Evolutionary conservation across 306 rosid genomes (phyloP), one percentile per base, ranked within the genome.

Genomic region (Vigna reflexopilosa): DNA sequence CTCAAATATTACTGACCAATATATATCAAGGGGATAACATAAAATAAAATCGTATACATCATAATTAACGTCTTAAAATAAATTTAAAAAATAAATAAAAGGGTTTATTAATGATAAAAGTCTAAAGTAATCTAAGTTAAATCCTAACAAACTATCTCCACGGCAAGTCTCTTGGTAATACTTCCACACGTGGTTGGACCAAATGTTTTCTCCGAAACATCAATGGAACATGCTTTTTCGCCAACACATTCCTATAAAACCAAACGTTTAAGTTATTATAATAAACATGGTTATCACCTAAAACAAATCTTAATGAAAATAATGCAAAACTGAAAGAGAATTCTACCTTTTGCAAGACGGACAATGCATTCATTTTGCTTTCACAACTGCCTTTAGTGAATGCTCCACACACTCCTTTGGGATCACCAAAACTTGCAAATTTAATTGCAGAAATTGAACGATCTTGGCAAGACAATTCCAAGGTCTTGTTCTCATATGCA

Each of bases 381-480:
- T 86, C 87, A 11, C 91, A 90, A 0, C 2, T 80, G 8, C 91
- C 87, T 36, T 81, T 80, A 0, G 11, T 10, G 74, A 86, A 90
- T 15, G 83, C 54, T 44, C 92, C 92, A 71, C 91, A 85, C 0
- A 26, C 11, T 0, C 92, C 95, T 66, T 56, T 16, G 6, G 95
- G 85, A 61, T 85, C 69, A 7, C 92, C 90, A 36, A 83, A 90
- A 30, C 90, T 88, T 2, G 90, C 92, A 51, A 90, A 90, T 4
- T 72, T 85, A 38, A 88, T 77, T 1, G 76, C 78, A 6, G 90
- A 81, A 40, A 86, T 88, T 13, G 80, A 56, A 3, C 72, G 79
- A 4, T 83, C 83, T 6, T 86, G 67, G 44, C 92, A 90, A 0
- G 83, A 69, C 38, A 90, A 49, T n/a, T 88, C 91, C 82, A 85